These are phyloP conservation scores for Aspergillus quadricinctus DNA, from an alignment of 2,329 filamentous ascomycete species.

Conservation along the genomic window DNA sequence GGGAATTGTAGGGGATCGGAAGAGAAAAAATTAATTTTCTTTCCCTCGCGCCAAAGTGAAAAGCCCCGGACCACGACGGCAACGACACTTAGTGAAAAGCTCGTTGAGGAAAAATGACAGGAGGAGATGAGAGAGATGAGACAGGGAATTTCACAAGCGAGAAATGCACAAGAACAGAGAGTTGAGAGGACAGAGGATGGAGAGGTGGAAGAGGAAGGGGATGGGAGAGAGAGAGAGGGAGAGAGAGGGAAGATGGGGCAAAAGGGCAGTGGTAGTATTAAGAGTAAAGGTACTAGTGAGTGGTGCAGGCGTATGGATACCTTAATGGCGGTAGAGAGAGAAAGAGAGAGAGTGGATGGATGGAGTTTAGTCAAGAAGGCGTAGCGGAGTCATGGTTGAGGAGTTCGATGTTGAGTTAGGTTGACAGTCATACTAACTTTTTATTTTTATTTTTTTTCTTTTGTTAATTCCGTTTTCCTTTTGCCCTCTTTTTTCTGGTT, in stretches of 20 bases:
- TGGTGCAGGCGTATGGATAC: conserved; percentile 8
- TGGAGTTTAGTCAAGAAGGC: not conserved
- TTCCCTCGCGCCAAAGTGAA: conserved; percentile 24
- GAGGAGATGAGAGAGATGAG: conserved; percentile 42
- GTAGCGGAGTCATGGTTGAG: not conserved
- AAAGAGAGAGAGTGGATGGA: not conserved
- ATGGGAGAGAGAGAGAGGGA: conserved; percentile 11
- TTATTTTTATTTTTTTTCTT: not conserved
- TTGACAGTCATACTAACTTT: not conserved
- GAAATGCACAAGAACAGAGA: conserved; percentile 1
- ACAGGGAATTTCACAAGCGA: conserved; percentile 1
- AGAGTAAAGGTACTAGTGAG: not conserved
- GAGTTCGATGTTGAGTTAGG: not conserved
- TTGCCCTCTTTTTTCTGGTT: not conserved
- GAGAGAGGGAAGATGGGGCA: conserved; percentile 10
- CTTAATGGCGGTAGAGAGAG: conserved; percentile 5
- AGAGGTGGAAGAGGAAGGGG: conserved; percentile 4
- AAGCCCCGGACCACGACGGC: conserved; percentile 24
- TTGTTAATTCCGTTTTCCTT: not conserved
- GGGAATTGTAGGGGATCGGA: conserved; percentile 1
- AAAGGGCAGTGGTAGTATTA: conserved; percentile 6
- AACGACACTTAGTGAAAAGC: conserved; percentile 53
- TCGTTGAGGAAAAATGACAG: conserved; percentile 34
- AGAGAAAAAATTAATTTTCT: conserved; percentile 6
- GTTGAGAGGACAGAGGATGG: conserved; percentile 6